Conservation (phyloP, 2,329 filamentous ascomycete genomes). For the Colletotrichum simmondsii region DNA sequence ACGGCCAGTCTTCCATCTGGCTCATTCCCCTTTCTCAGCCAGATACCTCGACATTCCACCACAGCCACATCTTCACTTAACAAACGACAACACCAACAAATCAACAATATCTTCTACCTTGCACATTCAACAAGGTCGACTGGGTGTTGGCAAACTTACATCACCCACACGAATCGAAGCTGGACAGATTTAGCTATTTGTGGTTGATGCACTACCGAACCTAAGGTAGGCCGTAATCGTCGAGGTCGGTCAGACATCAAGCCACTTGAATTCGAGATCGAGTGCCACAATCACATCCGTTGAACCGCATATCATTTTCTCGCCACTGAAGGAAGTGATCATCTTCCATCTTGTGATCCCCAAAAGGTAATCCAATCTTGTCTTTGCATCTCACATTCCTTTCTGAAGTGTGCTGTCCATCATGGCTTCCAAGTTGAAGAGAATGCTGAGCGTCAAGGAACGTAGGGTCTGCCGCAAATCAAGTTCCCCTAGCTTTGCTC, state of each 20-base stretch:
- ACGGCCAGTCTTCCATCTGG: not conserved
- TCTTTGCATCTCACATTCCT: not conserved
- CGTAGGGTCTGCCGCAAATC: not conserved
- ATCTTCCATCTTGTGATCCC: not conserved
- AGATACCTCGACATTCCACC: not conserved
- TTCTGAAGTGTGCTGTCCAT: not conserved
- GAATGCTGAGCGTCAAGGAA: slow-evolving; percentile 21
- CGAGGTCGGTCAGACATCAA: slow-evolving; percentile 15
- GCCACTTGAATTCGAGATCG: slow-evolving; percentile 17
- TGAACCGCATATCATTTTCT: not conserved
- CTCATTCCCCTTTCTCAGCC: slow-evolving; percentile 4
- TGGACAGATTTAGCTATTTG: not conserved
- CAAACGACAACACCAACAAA: not conserved
- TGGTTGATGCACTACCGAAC: not conserved
- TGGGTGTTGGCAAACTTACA: not conserved
- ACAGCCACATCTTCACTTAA: not conserved
- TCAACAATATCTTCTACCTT: not conserved
- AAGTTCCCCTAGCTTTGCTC: not conserved
- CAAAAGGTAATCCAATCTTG: slow-evolving; percentile 3
- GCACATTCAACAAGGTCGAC: not conserved
- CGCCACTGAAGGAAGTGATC: not conserved
- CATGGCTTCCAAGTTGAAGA: slow-evolving; percentile 16
- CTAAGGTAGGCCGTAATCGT: not conserved
- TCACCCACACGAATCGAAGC: not conserved
- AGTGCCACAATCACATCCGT: slow-evolving; percentile 17